Conservation (phyloP, 2,329 filamentous ascomycete genomes). For the Colletotrichum gloeosporioides region DNA sequence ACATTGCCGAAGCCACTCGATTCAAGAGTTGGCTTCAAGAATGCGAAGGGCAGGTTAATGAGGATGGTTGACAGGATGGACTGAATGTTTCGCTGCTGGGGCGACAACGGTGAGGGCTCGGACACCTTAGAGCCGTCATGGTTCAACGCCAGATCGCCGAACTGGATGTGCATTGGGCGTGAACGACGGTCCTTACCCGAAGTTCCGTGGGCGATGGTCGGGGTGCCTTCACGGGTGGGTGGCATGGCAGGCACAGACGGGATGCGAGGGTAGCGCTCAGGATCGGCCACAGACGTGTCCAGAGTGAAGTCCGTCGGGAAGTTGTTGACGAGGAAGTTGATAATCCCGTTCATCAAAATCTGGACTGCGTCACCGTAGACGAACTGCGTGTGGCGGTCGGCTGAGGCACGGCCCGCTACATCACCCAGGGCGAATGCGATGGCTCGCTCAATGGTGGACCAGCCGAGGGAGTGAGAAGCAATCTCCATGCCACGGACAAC, state of each 20-base stretch:
- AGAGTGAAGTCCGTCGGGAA: slow-evolving; percentile 67
- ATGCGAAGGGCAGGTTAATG: slow-evolving; percentile 71
- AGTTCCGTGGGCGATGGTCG: slow-evolving; percentile 43
- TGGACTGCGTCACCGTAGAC: slow-evolving; percentile 61
- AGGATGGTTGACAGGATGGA: slow-evolving; percentile 69
- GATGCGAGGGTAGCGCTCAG: slow-evolving; percentile 44
- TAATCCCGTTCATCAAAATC: slow-evolving; percentile 57
- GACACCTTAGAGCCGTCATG: slow-evolving; percentile 34
- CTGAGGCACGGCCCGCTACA: slow-evolving; percentile 22
- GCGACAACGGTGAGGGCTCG: background rate
- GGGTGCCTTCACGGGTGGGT: slow-evolving; percentile 30
- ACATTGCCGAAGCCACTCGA: slow-evolving; percentile 58
- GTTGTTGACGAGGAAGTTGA: slow-evolving; percentile 65
- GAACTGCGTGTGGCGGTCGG: slow-evolving; percentile 43
- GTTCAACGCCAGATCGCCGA: slow-evolving; percentile 66
- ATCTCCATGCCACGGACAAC: slow-evolving; percentile 64
- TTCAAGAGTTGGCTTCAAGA: slow-evolving; percentile 71
- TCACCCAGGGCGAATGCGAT: slow-evolving; percentile 62
- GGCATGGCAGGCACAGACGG: slow-evolving; percentile 49
- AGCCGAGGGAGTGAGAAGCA: slow-evolving; percentile 62
- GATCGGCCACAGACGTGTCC: slow-evolving; percentile 48
- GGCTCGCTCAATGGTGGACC: slow-evolving; percentile 66
- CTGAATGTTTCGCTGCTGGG: slow-evolving; percentile 33
- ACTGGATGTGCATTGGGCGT: slow-evolving; percentile 69
- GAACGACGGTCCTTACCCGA: slow-evolving; percentile 46